These are phyloP conservation scores for Rhipidocladum racemiflorum DNA, from an alignment of 176 grass and related monocot species.

Conservation along the genomic window DNA sequence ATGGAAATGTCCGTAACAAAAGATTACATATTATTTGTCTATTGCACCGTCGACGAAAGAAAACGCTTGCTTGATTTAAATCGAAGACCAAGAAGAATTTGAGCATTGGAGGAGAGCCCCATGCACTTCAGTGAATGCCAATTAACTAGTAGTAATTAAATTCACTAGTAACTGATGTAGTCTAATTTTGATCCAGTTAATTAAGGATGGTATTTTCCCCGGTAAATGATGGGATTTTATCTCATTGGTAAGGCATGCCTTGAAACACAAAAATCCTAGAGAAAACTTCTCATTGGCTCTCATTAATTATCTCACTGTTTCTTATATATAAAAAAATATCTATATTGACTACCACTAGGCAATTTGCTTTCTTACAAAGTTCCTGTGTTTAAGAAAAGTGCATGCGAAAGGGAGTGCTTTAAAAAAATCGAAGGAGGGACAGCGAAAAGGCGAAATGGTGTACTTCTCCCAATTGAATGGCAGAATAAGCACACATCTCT, in stretches of 20 bases:
- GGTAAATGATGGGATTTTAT: background rate
- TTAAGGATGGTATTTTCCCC: background rate
- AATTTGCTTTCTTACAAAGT: background rate
- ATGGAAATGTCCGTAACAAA: background rate
- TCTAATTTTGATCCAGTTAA: background rate
- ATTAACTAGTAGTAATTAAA: too few species aligned
- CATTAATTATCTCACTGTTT: background rate
- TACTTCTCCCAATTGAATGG: background rate
- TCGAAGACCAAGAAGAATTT: background rate
- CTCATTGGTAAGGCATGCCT: background rate
- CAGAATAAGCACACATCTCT: background rate
- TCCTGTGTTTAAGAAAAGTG: background rate
- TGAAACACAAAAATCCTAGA: background rate
- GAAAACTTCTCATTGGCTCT: background rate
- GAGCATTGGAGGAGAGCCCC: background rate
- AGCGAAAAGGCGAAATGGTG: background rate
- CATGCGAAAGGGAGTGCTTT: background rate
- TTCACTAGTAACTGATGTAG: background rate
- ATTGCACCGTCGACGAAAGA: background rate
- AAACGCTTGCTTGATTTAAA: background rate
- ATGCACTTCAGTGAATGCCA: background rate
- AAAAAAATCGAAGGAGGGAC: background rate
- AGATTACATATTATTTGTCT: background rate
- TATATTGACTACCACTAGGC: background rate
- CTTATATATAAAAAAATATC: background rate